phyloP scores from a whole-genome alignment of 2,329 filamentous ascomycete species.

The Penicillium nordicum region DNA sequence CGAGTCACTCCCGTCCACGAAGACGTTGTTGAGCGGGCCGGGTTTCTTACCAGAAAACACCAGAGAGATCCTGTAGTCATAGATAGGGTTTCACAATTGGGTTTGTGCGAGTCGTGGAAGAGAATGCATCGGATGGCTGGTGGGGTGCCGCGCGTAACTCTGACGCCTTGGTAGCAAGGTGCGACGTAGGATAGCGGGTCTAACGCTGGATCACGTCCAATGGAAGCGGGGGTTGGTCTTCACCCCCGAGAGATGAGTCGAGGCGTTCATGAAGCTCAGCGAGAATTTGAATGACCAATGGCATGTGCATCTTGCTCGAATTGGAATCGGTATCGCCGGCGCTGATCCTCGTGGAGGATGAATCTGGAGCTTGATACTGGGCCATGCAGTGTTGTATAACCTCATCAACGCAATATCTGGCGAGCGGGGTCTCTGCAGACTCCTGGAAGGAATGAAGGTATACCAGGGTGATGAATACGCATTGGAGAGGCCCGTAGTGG shows the following conservation, averaged over 20 bases:
- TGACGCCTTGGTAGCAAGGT: not conserved
- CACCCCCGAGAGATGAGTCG: not conserved
- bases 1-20: not conserved
- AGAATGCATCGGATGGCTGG: not conserved
- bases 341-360: not conserved
- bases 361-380: not conserved
- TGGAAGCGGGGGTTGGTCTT: not conserved
- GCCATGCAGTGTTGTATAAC: not conserved
- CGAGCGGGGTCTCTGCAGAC: not conserved
- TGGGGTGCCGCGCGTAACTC: not conserved
- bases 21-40: not conserved
- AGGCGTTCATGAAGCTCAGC: not conserved
- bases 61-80: not conserved
- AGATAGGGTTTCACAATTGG: not conserved
- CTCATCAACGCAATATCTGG: not conserved
- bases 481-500: not conserved
- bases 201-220: not conserved
- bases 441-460: not conserved
- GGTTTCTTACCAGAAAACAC: not conserved
- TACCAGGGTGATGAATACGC: not conserved
- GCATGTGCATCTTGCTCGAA: not conserved
- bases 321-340: not conserved
- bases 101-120: not conserved
- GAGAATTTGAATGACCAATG: not conserved
- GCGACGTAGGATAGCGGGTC: not conserved